phyloP scores from a whole-genome alignment of 108 stramenopile species.

The Skeletonema menzelii region DNA sequence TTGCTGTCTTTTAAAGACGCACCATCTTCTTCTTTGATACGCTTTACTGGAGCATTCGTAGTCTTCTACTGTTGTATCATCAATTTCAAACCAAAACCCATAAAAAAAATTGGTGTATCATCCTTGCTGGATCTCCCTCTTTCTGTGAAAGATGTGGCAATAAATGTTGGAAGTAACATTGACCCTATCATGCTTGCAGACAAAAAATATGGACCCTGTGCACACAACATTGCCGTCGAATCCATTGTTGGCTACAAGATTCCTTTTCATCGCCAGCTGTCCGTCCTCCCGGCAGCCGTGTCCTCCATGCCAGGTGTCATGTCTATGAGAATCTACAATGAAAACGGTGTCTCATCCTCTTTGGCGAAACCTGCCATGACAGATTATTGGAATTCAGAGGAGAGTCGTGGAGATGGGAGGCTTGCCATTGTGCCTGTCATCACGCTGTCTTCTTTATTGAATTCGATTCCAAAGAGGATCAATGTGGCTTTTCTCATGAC shows the following conservation, averaged over 20 bases:
- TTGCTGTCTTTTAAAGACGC: too few species aligned
- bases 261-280: conserved; percentile 4
- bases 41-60: too few species aligned
- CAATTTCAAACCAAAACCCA: too few species aligned
- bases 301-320: not conserved
- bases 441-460: conserved; percentile 3
- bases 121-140: conserved; percentile 2
- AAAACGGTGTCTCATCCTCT: not conserved
- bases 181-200: conserved; percentile 17
- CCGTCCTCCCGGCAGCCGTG: conserved; percentile 12
- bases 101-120: too few species aligned
- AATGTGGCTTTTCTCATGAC: conserved; percentile 12
- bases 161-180: conserved; percentile 21
- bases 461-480: conserved; percentile 3
- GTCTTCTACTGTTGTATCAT: too few species aligned
- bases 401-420: conserved; percentile 5
- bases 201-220: conserved; percentile 10
- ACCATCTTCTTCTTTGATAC: too few species aligned
- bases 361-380: not conserved
- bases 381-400: conserved; percentile 9
- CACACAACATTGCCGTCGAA: conserved; percentile 11
- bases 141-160: not conserved
- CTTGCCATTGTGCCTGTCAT: conserved; percentile 6
- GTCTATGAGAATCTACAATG: not conserved
- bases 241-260: conserved; percentile 15